Base-by-base conservation (phyloP, 1,139 yeast genomes). In the Candida sp. region DNA sequence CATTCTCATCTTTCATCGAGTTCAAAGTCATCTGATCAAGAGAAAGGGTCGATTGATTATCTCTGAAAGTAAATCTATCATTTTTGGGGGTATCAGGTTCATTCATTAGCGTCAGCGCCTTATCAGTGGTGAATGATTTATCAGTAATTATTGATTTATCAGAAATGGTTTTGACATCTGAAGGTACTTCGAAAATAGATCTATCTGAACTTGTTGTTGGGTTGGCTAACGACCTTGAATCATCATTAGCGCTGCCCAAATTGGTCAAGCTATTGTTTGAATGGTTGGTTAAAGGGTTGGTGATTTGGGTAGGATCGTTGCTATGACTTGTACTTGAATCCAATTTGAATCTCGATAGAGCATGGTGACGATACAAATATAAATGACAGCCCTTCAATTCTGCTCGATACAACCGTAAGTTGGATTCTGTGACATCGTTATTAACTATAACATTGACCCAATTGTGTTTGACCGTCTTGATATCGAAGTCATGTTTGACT, bases 351-450 rank as follows among this genome's bases (percentile, higher is more conserved):
- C 71, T 76, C 37, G 75, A 50, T 35, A 67, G 77, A 8, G 70
- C 57, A 1, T 82, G 79, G 5, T 81, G 70, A 54, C 79, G 82
- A 63, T 76, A 83, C 22, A 86, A 57, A 48, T 72, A 71, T 44
- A 86, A 60, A 42, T 73, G 72, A 0, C 87, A 75, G 6, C 95
- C 95, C 52, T 73, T 78, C 49, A 86, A 64, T 57, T 84, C 90
- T 0, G 82, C 86, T 45, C 84, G 70, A 51, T 66, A 79, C 32
- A 84, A 56, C 49, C 73, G 74, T 52, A 75, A 57, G 33, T 64
- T 58, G 21, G 64, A 66, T 37, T 69, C 77, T 43, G 60, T 58
- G 44, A 71, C 71, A 36, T 71, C 74, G 44, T 63, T 58, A 47
- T 68, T 68, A 27, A 66, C 51, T 21, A 70, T 63, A 22, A 66